Evolutionary conservation across 192 early-diverging fungal species (phyloP).

Genomic region (Coemansia sp.): DNA sequence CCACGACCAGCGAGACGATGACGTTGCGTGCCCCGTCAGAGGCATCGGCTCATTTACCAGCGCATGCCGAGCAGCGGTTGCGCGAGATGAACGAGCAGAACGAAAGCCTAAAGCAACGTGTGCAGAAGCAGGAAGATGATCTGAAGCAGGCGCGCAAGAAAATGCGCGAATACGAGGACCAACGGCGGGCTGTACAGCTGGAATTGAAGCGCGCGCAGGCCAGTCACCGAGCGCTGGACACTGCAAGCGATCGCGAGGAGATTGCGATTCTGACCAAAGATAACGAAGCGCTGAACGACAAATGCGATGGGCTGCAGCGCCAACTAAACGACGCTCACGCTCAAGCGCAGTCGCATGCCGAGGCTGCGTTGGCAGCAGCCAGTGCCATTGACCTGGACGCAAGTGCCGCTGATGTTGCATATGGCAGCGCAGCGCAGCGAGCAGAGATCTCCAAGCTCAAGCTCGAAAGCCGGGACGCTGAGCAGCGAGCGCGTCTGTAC

Average conservation of each 20-base stretch:
- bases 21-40: slow-evolving; percentile 48
- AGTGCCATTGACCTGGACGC: slow-evolving; percentile 13
- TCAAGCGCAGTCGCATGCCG: slow-evolving; percentile 18
- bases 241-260: slow-evolving; percentile 22
- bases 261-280: slow-evolving; percentile 16
- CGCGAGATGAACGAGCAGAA: slow-evolving; percentile 11
- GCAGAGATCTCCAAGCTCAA: slow-evolving; percentile 35
- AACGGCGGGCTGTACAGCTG: slow-evolving; percentile 29
- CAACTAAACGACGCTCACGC: slow-evolving; percentile 22
- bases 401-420: neutral
- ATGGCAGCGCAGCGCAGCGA: slow-evolving; percentile 20
- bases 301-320: slow-evolving; percentile 31
- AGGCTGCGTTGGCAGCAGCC: slow-evolving; percentile 21
- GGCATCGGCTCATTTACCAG: slow-evolving; percentile 11
- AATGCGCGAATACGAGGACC: slow-evolving; percentile 35
- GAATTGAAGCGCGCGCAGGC: slow-evolving; percentile 34
- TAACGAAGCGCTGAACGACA: slow-evolving; percentile 40
- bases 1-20: slow-evolving; percentile 43
- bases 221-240: slow-evolving; percentile 15
- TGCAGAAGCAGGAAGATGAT: slow-evolving; percentile 5
- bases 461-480: slow-evolving; percentile 24
- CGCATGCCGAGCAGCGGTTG: slow-evolving; percentile 17
- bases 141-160: slow-evolving; percentile 19
- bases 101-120: neutral
- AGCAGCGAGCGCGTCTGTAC: slow-evolving; percentile 8